phyloP scores from a whole-genome alignment of 2,329 filamentous ascomycete genomes.

The Hymenoscyphus fraxineus region DNA sequence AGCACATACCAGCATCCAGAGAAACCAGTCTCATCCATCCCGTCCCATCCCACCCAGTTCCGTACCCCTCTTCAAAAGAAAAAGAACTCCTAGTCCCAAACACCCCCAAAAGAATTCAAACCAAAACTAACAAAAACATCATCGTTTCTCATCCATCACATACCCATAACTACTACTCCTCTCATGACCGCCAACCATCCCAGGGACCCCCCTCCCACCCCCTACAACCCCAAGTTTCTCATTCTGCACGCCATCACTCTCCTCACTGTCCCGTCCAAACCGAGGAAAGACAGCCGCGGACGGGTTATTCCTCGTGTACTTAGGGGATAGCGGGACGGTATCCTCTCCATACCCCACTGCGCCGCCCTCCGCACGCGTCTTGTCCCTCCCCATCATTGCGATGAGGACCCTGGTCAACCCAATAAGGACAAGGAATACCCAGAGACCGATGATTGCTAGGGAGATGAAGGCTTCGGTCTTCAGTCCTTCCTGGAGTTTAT shows the following conservation, averaged over 20 bases:
- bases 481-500: constrained; percentile 64
- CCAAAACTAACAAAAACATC: background rate
- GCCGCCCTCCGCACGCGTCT: constrained; percentile 58
- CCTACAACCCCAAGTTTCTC: constrained; percentile 18
- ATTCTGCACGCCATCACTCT: background rate
- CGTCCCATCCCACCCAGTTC: too few relatives aligned
- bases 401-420: constrained; percentile 65
- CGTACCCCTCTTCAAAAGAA: background rate
- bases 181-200: constrained; percentile 23
- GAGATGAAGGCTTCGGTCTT: constrained; percentile 78
- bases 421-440: constrained; percentile 71
- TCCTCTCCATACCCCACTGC: constrained; percentile 27
- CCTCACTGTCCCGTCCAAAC: background rate
- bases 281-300: background rate
- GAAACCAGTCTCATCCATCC: background rate
- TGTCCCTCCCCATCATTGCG: constrained; percentile 57
- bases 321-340: constrained; percentile 19
- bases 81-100: background rate
- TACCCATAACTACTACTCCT: constrained; percentile 27
- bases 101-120: background rate
- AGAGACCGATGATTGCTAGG: constrained; percentile 67
- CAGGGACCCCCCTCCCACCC: constrained; percentile 23
- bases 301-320: background rate
- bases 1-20: too few relatives aligned
- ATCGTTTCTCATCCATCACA: constrained; percentile 20